Base-by-base conservation (phyloP, 768 basidiomycete species). In the Termitomyces sp. region DNA sequence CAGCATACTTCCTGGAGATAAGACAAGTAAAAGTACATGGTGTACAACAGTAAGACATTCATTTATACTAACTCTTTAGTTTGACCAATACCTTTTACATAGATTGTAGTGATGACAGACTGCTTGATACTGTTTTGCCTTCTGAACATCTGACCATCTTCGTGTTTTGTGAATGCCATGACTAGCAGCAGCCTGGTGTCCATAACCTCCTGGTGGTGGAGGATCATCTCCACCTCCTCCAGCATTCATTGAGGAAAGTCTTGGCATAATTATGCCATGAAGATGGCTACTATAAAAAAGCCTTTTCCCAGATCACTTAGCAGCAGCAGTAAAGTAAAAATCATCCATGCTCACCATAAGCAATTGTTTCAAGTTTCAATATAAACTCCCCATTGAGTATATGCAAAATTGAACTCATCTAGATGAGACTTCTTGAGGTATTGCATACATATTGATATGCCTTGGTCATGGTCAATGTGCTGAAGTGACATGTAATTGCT, bases 391-490 rank as follows among this genome's bases (percentile, higher is more conserved):
- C 51, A 60, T 46, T 60, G 36, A 22, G 52, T 60, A 8, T 50
- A 51, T 16, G 33, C 1, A 35, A 51, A 51, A n/a, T 51, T 51
- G 20, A 28, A 51, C 12, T 51, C 52, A 39, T 60, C 52, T 2
- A 8, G 22, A n/a, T 20, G 44, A 54, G 42, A 54, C 7, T 32
- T 45, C 33, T 60, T 60, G n/a, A 24, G 15, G 45, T 42, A 60
- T 36, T 60, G 59, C 50, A 54, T 54, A 51, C 59, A 60, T 28
- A 60, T 46, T 7, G 40, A n/a, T 0, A 60, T 54, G n/a, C 42
- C 51, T 42, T 39, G 28, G 45, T 54, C 59, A 32, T 53, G 40
- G 24, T 60, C 52, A 28, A 35, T 18, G 33, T 60, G 59, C n/a
- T 59, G 58, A 3, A 20, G 58, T 13, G 36, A 18, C 22, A 59